Percentiles rank a stretch among this genome's conserved stretches.
Conservation (phyloP, 2,329 filamentous ascomycete genomes). For the Aspergillus sojae region DNA sequence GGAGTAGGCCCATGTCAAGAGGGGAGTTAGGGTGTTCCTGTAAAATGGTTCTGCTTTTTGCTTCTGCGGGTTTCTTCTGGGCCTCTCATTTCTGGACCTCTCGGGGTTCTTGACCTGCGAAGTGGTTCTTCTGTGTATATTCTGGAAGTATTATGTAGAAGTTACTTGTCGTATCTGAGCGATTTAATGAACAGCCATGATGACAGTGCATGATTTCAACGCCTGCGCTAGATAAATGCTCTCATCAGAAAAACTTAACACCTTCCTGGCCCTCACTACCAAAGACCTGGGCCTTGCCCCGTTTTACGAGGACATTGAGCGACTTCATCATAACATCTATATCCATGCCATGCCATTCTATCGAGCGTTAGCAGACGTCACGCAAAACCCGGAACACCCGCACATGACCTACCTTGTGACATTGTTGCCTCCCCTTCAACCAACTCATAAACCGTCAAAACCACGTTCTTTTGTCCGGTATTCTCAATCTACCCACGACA, state of each 20-base stretch:
- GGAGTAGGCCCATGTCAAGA: conserved; percentile 9
- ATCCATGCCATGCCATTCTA: conserved; percentile 89
- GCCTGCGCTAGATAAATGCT: not conserved
- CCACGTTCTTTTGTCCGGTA: conserved; percentile 84
- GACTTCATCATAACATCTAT: conserved; percentile 76
- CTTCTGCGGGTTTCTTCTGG: not conserved
- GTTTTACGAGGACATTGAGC: conserved; percentile 79
- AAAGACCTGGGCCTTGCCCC: conserved; percentile 91
- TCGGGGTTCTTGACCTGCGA: not conserved
- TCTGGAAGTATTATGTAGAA: conserved; percentile 2
- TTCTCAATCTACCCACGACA: conserved; percentile 61
- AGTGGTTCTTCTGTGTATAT: conserved; percentile 4
- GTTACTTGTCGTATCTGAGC: not conserved
- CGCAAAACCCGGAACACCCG: no score
- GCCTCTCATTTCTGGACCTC: not conserved
- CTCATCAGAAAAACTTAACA: conserved; percentile 88
- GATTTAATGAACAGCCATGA: conserved; percentile 1
- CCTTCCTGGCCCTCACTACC: conserved; percentile 84
- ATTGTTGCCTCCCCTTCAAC: conserved; percentile 79
- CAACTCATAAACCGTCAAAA: conserved; percentile 91
- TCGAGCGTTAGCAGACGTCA: conserved; percentile 9
- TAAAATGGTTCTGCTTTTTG: not conserved
- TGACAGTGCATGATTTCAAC: conserved; percentile 3
- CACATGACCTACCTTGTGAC: conserved; percentile 59
- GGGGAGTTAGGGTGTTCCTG: not conserved